A percentile compares a stretch with the other conserved stretches of the same genome.
These are phyloP conservation scores for Pseudogymnoascus sp. DNA, from an alignment of 2,329 filamentous ascomycete genomes.

Conservation along the genomic window DNA sequence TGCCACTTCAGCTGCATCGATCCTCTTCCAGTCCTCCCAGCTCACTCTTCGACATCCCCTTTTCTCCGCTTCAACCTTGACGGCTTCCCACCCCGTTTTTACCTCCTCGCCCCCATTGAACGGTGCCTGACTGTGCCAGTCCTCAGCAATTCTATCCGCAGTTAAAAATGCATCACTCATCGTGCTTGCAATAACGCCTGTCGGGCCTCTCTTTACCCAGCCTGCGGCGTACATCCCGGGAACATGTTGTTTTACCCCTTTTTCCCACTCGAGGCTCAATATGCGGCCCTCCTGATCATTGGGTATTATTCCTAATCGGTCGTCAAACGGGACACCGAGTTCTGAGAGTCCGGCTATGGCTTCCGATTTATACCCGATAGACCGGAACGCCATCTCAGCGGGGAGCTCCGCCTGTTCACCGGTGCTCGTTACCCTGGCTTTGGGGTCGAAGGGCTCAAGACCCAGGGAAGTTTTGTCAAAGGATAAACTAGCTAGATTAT, in stretches of 20 bases:
- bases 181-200: constrained; percentile 89
- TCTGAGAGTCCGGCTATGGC: constrained; percentile 66
- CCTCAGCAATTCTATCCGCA: constrained; percentile 71
- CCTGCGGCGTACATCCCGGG: constrained; percentile 85
- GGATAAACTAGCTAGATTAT: constrained; percentile 51
- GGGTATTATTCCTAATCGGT: constrained; percentile 62
- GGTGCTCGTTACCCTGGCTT: constrained; percentile 40
- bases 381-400: constrained; percentile 73
- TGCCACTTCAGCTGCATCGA: constrained; percentile 68
- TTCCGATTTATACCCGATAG: constrained; percentile 87
- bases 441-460: constrained; percentile 45
- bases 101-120: constrained; percentile 39
- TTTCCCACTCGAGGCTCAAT: constrained; percentile 58
- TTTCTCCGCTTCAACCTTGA: constrained; percentile 51
- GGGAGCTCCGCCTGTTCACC: constrained; percentile 45
- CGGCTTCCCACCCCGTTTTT: constrained; percentile 64
- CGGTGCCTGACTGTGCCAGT: constrained; percentile 50
- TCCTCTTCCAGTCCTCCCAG: constrained; percentile 81
- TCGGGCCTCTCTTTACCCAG: constrained; percentile 93
- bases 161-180: constrained; percentile 93
- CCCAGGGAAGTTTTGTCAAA: constrained; percentile 56
- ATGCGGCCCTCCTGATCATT: constrained; percentile 78
- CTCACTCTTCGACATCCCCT: constrained; percentile 54
- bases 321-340: constrained; percentile 71
- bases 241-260: constrained; percentile 55